Evolutionary conservation across 2,329 filamentous ascomycete genomes (phyloP), one percentile per base, ranked within the genome.

Genomic region (Botryosphaeria dothidea): DNA sequence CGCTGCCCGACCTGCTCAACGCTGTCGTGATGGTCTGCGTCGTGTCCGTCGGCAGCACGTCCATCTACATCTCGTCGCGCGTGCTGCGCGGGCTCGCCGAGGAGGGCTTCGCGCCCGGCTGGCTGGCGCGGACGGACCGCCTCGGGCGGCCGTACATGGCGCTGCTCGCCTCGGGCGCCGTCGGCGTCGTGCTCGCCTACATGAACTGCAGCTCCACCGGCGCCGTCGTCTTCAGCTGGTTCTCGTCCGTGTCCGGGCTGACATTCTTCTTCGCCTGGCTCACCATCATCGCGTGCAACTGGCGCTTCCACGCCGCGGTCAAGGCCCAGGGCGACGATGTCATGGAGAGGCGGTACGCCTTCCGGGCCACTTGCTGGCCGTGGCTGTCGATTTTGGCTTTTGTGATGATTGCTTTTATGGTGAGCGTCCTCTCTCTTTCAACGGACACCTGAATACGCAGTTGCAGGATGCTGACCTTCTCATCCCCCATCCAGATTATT

Each of bases 41-140:
- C 23, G 81, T 97, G 23, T 96, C 92, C 0, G 93, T 97, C 66
- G 93, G 93, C 65, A 97, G 97, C 78, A 94, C 92, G 6, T 89
- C 93, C 67, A 90, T 97, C 67, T 98, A 96, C 72, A 94, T 92
- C 43, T 94, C 92, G 27, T 96, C 92, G 1, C 89, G 94, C 71
- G 97, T 93, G 2, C 86, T 98, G 6, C 92, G 92, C 23, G 93
- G 93, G 3, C 85, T 97, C 1, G 93, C 93, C 49, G 93, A 97
- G 75, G 92, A 96, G 77, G 74, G 79, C 51, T 81, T 83, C 70
- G 86, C 83, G 0, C 87, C 87, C 13, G 79, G 76, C 66, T 79
- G 86, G 69, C 79, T 89, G 31, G 80, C 83, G 34, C 87, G 88
- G 71, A 84, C 90, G 68, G 88, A 90, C 73, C 83, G 82, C 67